Conservation (phyloP, 2,329 filamentous ascomycete genomes). For the Fusarium musae region DNA sequence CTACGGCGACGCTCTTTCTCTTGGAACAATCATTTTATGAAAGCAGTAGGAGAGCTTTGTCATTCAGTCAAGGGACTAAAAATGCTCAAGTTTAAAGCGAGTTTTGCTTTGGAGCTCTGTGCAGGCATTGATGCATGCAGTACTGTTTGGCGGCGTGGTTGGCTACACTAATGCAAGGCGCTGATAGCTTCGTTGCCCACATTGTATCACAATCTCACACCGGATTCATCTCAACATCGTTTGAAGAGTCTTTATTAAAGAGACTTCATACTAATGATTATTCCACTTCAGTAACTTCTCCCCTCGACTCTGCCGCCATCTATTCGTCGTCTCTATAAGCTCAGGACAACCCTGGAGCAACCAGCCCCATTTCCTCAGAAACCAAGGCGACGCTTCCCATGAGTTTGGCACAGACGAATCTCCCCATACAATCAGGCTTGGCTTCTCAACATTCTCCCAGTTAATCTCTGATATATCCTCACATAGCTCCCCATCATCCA, state of each 20-base stretch:
- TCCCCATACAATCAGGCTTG: constrained; percentile 25
- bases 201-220: background rate
- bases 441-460: background rate
- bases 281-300: constrained; percentile 8
- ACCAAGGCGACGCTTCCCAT: constrained; percentile 20
- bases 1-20: rapidly evolving
- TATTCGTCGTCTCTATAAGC: constrained; percentile 16
- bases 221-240: too few species aligned
- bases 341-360: constrained; percentile 11
- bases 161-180: background rate
- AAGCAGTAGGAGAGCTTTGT: rapidly evolving
- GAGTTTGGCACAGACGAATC: constrained; percentile 7
- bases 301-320: constrained; percentile 20
- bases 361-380: constrained; percentile 27
- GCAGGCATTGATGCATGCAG: background rate
- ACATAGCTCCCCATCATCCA: constrained; percentile 15
- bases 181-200: background rate
- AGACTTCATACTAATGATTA: background rate
- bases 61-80: too few species aligned
- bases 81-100: too few species aligned
- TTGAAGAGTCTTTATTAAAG: too few species aligned
- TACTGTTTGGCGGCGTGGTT: too few species aligned
- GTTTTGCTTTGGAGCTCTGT: too few species aligned
- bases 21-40: rapidly evolving
- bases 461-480: constrained; percentile 6